Base-by-base conservation (phyloP, 495 filamentous ascomycete species). In the Aspergillus panamensis region DNA sequence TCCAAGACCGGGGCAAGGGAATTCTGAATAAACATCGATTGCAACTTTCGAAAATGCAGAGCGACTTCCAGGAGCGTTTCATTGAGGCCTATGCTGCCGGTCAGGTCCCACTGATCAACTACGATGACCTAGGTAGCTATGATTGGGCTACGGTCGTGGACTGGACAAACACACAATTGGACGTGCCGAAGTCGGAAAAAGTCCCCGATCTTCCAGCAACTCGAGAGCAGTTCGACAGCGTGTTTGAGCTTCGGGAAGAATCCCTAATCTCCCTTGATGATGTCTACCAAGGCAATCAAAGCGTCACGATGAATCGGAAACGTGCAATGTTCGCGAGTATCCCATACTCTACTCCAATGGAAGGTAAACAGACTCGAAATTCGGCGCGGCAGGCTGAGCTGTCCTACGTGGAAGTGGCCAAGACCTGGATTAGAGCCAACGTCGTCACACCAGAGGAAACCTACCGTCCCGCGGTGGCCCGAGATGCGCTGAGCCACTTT, bases 21-120 rank as follows among this genome's bases (percentile, higher is more conserved):
- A 69, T 88, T 10, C 77, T 81, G 12, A 80, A 75, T 47, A 84
- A 82, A 55, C 81, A 85, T 47, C 79, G 80, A 48, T 73, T 80
- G 9, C 80, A 84, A 25, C 80, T 96, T 42, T 77, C 87, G 7
- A 83, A 84, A 53, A 73, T 97, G 65, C 85, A 87, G 29, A 72
- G 73, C n/a, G 84, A 89, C 59, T 96, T 97, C 66, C 88, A 91
- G 59, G 77, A 84, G 32, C 76, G 77, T 14, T 96, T 90, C 66
- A 71, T 92, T 17, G 77, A 81, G 42, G 95, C 90, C 0, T 97
- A 96, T 64, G 82, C 82, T 49, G 77, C 80, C 3, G 81, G 81
- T 8, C 75, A 87, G 50, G 59, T 97, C 0, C 87, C 88, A 2
- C 64, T 73, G 2, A 79, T 99, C 31, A 78, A 96, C 69, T 93